phyloP scores from a whole-genome alignment of 2,329 filamentous ascomycete genomes.

The Paramyrothecium roridum region DNA sequence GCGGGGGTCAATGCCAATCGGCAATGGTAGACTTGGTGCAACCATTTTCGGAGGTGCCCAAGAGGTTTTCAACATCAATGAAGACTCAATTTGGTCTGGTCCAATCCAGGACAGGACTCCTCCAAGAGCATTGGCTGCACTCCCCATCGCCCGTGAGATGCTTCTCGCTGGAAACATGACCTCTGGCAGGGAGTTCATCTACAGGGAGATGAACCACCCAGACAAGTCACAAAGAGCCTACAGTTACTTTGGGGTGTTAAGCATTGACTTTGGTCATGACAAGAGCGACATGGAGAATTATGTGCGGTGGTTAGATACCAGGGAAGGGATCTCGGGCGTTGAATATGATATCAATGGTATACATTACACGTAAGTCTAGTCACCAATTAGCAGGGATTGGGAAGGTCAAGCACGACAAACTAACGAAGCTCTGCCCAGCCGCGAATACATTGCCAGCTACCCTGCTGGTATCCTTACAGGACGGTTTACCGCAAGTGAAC shows the following conservation, averaged over 20 bases:
- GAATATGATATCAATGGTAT: conserved; percentile 29
- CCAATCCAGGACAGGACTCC: conserved; percentile 36
- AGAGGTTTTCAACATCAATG: conserved; percentile 38
- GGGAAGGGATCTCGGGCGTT: conserved; percentile 27
- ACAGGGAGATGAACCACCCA: neutral
- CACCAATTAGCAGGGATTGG: neutral
- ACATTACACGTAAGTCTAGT: conserved; percentile 12
- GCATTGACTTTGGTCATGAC: conserved; percentile 30
- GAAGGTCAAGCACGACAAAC: neutral
- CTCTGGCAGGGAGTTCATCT: conserved; percentile 29
- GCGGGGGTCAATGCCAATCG: conserved; percentile 32
- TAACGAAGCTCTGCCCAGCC: neutral
- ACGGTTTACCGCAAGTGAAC: neutral
- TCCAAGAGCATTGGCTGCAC: conserved; percentile 23
- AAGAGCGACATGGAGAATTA: conserved; percentile 22
- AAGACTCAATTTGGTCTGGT: conserved; percentile 40
- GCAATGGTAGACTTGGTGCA: conserved; percentile 35
- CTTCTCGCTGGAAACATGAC: conserved; percentile 31
- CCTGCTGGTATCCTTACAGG: neutral
- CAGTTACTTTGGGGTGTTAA: conserved; percentile 16
- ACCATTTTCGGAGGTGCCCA: conserved; percentile 38
- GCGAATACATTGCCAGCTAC: neutral
- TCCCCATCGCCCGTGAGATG: conserved; percentile 29
- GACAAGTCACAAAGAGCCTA: neutral
- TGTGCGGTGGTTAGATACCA: conserved; percentile 32